phyloP scores from a whole-genome alignment of 768 basidiomycete genomes.

The Sarcodon sp. region DNA sequence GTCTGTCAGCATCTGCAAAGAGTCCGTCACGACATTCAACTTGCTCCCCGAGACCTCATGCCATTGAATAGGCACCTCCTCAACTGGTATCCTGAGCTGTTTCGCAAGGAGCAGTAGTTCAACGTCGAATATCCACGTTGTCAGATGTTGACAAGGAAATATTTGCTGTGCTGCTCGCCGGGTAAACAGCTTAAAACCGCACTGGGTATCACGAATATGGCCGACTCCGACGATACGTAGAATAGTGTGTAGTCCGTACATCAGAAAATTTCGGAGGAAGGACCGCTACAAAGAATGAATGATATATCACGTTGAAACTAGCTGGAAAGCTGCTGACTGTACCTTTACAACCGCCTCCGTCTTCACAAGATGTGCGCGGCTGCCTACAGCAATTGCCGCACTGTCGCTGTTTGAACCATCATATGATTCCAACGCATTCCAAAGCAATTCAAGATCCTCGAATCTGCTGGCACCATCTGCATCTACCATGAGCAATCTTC shows the following conservation, averaged over 20 bases:
- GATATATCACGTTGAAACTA: neutral
- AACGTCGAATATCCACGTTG: slow-evolving; percentile 95
- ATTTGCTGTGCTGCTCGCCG: slow-evolving; percentile 69
- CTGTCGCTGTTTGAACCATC: slow-evolving; percentile 30
- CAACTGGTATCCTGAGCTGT: slow-evolving; percentile 63
- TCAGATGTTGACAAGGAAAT: slow-evolving; percentile 78
- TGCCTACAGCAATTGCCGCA: slow-evolving; percentile 67
- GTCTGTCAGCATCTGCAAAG: slow-evolving; percentile 83
- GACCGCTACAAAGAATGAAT: slow-evolving; percentile 47
- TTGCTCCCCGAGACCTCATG: slow-evolving; percentile 92
- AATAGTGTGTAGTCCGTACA: slow-evolving; percentile 88
- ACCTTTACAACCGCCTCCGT: slow-evolving; percentile 94
- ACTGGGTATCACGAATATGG: slow-evolving; percentile 89
- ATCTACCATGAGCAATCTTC: slow-evolving; percentile 80
- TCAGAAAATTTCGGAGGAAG: slow-evolving; percentile 76
- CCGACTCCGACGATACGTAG: slow-evolving; percentile 82
- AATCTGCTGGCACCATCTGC: slow-evolving; percentile 91
- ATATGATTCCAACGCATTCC: slow-evolving; percentile 59
- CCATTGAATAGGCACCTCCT: slow-evolving; percentile 85
- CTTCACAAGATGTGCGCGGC: slow-evolving; percentile 83
- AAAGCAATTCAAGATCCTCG: slow-evolving; percentile 69
- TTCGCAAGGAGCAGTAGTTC: slow-evolving; percentile 83
- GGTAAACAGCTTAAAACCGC: slow-evolving; percentile 94
- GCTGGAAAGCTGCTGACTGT: slow-evolving; percentile 6
- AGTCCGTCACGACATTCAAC: slow-evolving; percentile 73